A percentile compares a stretch with the other conserved stretches of the same genome.
Evolutionary conservation across 495 filamentous ascomycete genomes (phyloP).

Genomic region (Aspergillus sparsus): DNA sequence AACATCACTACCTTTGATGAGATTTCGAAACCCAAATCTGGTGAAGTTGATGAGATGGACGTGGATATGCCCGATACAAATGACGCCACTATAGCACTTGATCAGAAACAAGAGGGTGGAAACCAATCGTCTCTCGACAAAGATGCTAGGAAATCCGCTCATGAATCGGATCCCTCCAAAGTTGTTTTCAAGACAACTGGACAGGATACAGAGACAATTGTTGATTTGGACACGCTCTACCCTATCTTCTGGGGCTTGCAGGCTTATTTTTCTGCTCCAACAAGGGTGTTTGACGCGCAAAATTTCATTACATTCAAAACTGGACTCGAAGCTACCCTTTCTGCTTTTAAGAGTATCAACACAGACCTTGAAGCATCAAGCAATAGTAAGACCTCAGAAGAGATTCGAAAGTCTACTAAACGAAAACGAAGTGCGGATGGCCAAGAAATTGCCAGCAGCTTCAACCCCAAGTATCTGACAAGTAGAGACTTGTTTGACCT

Average conservation of each 20-base stretch:
- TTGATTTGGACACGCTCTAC: slow-evolving; percentile 76
- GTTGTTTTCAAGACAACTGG: slow-evolving; percentile 53
- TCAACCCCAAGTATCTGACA: slow-evolving; percentile 97
- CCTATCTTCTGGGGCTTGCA: slow-evolving; percentile 94
- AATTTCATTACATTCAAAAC: slow-evolving; percentile 75
- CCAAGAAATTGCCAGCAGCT: slow-evolving; percentile 68
- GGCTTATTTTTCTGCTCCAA: slow-evolving; percentile 86
- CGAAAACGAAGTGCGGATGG: slow-evolving; percentile 65
- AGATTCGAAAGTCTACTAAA: slow-evolving; percentile 64
- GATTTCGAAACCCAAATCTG: slow-evolving; percentile 28
- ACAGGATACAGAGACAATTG: slow-evolving; percentile 39
- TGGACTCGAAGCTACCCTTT: slow-evolving; percentile 75
- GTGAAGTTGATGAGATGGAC: slow-evolving; percentile 48
- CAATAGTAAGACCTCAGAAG: slow-evolving; percentile 57
- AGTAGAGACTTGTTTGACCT: slow-evolving; percentile 92
- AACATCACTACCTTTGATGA: slow-evolving; percentile 89
- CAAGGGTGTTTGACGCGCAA: slow-evolving; percentile 68
- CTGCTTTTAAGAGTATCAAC: slow-evolving; percentile 75
- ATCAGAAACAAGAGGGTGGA: slow-evolving; percentile 24
- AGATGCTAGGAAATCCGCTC: slow-evolving; percentile 27
- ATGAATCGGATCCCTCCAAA: slow-evolving; percentile 42
- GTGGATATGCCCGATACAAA: slow-evolving; percentile 66
- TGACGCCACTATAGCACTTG: slow-evolving; percentile 23
- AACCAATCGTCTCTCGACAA: slow-evolving; percentile 20
- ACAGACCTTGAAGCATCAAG: slow-evolving; percentile 58